A percentile compares a stretch with the other conserved stretches of the same genome.
phyloP scores from a whole-genome alignment of 2,329 filamentous ascomycete genomes.

The Dothideomycetes sp. region DNA sequence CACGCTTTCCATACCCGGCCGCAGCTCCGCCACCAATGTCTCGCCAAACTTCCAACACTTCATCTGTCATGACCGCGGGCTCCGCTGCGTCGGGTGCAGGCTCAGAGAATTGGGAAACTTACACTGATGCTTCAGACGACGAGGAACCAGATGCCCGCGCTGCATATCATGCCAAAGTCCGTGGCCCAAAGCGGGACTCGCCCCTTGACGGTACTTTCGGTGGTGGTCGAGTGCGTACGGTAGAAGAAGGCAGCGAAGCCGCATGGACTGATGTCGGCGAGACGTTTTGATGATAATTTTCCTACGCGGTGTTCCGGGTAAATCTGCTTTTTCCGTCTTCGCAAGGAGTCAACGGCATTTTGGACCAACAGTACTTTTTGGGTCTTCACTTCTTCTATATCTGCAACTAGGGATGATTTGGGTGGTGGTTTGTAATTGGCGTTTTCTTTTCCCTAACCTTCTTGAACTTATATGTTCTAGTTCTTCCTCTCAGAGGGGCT shows the following conservation, averaged over 20 bases:
- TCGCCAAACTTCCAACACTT: constrained; percentile 25
- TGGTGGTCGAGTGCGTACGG: constrained; percentile 19
- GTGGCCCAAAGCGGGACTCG: constrained; percentile 48
- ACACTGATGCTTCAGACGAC: constrained; percentile 53
- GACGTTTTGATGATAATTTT: constrained; percentile 22
- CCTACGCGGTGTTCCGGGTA: too few relatives aligned
- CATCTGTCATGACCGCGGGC: constrained; percentile 26
- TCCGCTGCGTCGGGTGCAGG: constrained; percentile 22
- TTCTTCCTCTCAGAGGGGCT: too few relatives aligned
- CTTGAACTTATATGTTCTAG: too few relatives aligned
- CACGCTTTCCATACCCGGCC: constrained; percentile 21
- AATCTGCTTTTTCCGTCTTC: too few relatives aligned
- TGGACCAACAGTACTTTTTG: too few relatives aligned
- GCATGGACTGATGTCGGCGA: constrained; percentile 30
- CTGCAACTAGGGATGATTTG: too few relatives aligned
- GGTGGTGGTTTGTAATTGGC: too few relatives aligned
- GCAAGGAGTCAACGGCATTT: too few relatives aligned
- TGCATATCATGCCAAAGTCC: constrained; percentile 69
- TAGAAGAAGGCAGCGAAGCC: constrained; percentile 25
- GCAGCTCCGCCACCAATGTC: constrained; percentile 22
- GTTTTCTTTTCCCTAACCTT: too few relatives aligned
- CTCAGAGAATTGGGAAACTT: constrained; percentile 91
- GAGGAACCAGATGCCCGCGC: constrained; percentile 64
- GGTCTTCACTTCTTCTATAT: too few relatives aligned
- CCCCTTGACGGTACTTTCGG: constrained; percentile 28